phyloP scores from a whole-genome alignment of 2,329 filamentous ascomycete genomes.

The Cladophialophora bantiana region DNA sequence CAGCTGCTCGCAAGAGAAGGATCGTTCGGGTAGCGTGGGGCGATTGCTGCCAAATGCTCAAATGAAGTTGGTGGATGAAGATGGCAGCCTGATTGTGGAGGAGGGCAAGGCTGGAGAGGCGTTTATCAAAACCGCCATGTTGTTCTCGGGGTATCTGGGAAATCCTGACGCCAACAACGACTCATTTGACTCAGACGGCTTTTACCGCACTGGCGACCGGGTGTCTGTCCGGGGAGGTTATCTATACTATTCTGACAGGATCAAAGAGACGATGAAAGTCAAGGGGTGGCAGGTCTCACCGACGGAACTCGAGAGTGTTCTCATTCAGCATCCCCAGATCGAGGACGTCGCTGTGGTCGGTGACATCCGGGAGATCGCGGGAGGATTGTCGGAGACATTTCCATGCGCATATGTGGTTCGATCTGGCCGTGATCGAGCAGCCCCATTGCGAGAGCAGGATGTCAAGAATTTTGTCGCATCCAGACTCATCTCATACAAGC shows the following conservation, averaged over 20 bases:
- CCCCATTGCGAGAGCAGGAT: conserved; percentile 47
- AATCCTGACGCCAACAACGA: conserved; percentile 44
- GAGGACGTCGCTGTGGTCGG: conserved; percentile 57
- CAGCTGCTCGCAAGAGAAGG: conserved; percentile 48
- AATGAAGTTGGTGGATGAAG: conserved; percentile 46
- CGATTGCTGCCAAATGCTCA: conserved; percentile 49
- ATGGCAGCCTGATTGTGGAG: conserved; percentile 43
- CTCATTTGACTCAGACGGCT: conserved; percentile 46
- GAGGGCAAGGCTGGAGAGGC: conserved; percentile 48
- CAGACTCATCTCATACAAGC: conserved; percentile 57
- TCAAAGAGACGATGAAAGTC: conserved; percentile 57
- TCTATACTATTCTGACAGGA: conserved; percentile 51
- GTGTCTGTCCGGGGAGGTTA: conserved; percentile 47
- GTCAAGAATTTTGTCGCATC: conserved; percentile 42
- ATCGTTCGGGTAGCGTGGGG: conserved; percentile 58
- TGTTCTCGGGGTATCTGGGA: conserved; percentile 50
- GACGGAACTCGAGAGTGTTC: conserved; percentile 55
- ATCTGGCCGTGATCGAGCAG: conserved; percentile 35
- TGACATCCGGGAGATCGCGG: conserved; percentile 46
- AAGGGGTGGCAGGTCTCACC: conserved; percentile 57
- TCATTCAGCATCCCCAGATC: conserved; percentile 54
- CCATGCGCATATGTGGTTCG: conserved; percentile 58
- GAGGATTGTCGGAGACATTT: conserved; percentile 44
- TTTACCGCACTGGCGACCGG: conserved; percentile 56
- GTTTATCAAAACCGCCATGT: conserved; percentile 48